These are phyloP conservation scores for Botrytis deweyae DNA, from an alignment of 2,329 filamentous ascomycete species.

Conservation along the genomic window DNA sequence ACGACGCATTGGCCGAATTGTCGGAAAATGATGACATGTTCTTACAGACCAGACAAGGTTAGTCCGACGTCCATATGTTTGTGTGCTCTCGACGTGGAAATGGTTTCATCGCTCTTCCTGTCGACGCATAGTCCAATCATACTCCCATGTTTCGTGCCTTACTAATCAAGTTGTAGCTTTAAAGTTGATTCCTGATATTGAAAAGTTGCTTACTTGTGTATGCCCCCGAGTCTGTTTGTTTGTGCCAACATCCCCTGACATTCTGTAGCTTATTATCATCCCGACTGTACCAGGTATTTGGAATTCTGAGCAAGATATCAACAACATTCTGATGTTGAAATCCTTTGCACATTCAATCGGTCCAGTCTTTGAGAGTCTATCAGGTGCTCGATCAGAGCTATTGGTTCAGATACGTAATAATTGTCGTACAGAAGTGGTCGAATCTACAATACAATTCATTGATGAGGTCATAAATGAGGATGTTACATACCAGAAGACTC, in stretches of 20 bases:
- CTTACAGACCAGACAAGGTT: constrained; percentile 68
- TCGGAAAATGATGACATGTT: constrained; percentile 84
- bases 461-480: constrained; percentile 74
- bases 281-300: constrained; percentile 64
- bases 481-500: constrained; percentile 71
- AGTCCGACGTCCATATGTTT: not conserved
- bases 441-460: constrained; percentile 64
- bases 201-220: constrained; percentile 75
- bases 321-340: constrained; percentile 84
- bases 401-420: constrained; percentile 67
- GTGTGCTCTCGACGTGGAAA: not conserved
- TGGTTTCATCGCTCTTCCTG: not conserved
- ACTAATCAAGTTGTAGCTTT: constrained; percentile 51
- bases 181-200: constrained; percentile 73
- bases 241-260: constrained; percentile 28
- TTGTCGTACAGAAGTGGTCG: constrained; percentile 63
- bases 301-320: constrained; percentile 76
- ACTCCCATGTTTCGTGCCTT: not conserved
- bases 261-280: constrained; percentile 68
- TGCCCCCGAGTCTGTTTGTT: constrained; percentile 28
- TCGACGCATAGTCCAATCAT: not conserved
- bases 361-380: constrained; percentile 66
- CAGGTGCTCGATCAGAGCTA: constrained; percentile 61
- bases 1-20: constrained; percentile 81
- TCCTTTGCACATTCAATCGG: constrained; percentile 70